These are phyloP conservation scores for Fraxinus platypoda DNA, from an alignment of 305 asterid genomes.

Conservation along the genomic window DNA sequence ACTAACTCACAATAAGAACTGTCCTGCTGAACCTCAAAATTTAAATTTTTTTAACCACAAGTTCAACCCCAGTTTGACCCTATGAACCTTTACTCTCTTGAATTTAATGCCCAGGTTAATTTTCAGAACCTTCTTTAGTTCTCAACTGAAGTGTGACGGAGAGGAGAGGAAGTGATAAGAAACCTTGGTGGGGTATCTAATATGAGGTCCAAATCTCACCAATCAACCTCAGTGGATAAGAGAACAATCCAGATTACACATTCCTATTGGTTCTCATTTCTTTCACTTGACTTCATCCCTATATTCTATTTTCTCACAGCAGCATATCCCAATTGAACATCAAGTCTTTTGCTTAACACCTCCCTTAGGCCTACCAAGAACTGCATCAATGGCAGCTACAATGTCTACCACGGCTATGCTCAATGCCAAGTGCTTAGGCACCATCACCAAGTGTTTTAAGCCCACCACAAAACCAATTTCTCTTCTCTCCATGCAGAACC, in stretches of 20 bases:
- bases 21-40: background rate
- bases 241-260: constrained; percentile 28
- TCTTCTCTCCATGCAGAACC: constrained; percentile 49
- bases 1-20: background rate
- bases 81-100: background rate
- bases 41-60: background rate
- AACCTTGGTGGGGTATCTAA: constrained; percentile 29
- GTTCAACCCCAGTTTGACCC: background rate
- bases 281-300: constrained; percentile 5
- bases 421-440: constrained; percentile 52
- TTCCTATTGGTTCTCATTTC: constrained; percentile 25
- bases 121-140: background rate
- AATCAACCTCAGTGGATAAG: constrained; percentile 40
- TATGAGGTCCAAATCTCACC: constrained; percentile 37
- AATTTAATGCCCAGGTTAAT: background rate
- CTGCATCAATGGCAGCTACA: constrained; percentile 60
- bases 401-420: constrained; percentile 71
- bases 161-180: constrained; percentile 33
- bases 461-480: constrained; percentile 43
- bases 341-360: background rate
- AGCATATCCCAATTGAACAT: background rate
- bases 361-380: background rate
- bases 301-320: constrained; percentile 14
- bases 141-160: background rate
- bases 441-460: constrained; percentile 32